Conservation (phyloP, 257 asterid genomes). For the Leptodermis oblonga region DNA sequence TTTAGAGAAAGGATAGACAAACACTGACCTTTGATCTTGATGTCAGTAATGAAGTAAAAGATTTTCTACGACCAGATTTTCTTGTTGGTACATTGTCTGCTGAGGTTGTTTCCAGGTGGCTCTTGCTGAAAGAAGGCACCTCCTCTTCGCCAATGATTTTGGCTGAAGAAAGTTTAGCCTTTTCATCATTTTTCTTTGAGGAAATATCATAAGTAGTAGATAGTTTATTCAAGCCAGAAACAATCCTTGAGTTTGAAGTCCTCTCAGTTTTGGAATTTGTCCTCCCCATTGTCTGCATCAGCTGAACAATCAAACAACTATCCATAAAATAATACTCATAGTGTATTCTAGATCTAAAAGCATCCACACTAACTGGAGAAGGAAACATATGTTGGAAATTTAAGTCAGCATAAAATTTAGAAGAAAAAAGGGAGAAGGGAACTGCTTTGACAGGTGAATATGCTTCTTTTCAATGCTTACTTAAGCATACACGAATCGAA, state of each 20-base stretch:
- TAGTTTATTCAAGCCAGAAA: constrained; percentile 34
- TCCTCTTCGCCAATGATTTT: constrained; percentile 32
- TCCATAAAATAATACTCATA: background rate
- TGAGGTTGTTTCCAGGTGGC: constrained; percentile 17
- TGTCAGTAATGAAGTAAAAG: constrained; percentile 62
- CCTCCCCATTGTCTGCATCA: constrained; percentile 28
- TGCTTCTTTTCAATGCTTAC: background rate
- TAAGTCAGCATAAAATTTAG: background rate
- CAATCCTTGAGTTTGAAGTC: constrained; percentile 36
- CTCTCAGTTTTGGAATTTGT: constrained; percentile 31
- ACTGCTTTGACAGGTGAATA: background rate
- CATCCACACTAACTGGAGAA: background rate
- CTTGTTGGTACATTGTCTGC: constrained; percentile 27
- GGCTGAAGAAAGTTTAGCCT: constrained; percentile 31
- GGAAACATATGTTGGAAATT: no score
- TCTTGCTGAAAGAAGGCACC: constrained; percentile 32
- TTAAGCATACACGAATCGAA: background rate
- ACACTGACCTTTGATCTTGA: constrained; percentile 64
- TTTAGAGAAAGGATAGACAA: constrained; percentile 12
- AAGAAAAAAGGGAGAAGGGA: no score
- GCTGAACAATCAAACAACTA: constrained; percentile 34
- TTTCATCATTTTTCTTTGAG: constrained; percentile 45
- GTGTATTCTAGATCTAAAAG: constrained; percentile 4
- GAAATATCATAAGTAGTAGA: constrained; percentile 37
- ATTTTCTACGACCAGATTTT: constrained; percentile 67